These are phyloP conservation scores for Suhomyces sp. DNA, from an alignment of 805 yeast species.

Conservation along the genomic window DNA sequence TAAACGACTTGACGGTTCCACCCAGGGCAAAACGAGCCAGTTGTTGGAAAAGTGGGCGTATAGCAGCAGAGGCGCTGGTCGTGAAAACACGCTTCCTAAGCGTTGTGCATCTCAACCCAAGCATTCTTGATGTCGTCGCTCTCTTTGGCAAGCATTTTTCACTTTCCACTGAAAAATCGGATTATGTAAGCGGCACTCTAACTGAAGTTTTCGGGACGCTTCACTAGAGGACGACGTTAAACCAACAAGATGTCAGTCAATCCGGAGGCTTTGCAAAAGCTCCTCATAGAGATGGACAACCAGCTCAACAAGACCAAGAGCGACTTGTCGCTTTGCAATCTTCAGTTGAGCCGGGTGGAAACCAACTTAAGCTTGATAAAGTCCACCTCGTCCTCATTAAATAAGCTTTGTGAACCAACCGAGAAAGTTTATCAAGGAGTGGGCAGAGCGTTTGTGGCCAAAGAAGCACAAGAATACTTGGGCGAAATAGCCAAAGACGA, in stretches of 20 bases:
- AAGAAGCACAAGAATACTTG: slow-evolving; percentile 45
- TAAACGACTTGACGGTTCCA: slow-evolving; percentile 3
- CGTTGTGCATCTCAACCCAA: neutral
- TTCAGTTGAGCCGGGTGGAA: slow-evolving; percentile 48
- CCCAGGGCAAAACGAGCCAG: neutral
- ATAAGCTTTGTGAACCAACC: slow-evolving; percentile 31
- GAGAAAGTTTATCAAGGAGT: slow-evolving; percentile 77
- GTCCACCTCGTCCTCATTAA: slow-evolving; percentile 56
- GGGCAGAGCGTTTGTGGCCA: slow-evolving; percentile 68
- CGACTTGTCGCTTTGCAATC: slow-evolving; percentile 53
- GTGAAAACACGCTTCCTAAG: neutral
- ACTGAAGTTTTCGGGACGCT: neutral
- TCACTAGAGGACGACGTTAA: neutral
- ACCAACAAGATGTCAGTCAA: slow-evolving; percentile 23
- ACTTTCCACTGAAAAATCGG: neutral
- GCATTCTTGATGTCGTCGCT: neutral
- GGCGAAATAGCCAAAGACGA: slow-evolving; percentile 50
- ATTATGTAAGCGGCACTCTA: neutral
- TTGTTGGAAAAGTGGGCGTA: neutral
- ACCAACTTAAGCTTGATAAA: slow-evolving; percentile 53
- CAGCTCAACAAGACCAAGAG: slow-evolving; percentile 58
- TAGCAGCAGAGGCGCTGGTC: neutral
- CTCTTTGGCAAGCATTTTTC: neutral
- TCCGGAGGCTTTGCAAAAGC: slow-evolving; percentile 49
- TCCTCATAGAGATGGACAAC: slow-evolving; percentile 63